Evolutionary conservation across 306 rosid species (phyloP).

Genomic region (Sophora flavescens): DNA sequence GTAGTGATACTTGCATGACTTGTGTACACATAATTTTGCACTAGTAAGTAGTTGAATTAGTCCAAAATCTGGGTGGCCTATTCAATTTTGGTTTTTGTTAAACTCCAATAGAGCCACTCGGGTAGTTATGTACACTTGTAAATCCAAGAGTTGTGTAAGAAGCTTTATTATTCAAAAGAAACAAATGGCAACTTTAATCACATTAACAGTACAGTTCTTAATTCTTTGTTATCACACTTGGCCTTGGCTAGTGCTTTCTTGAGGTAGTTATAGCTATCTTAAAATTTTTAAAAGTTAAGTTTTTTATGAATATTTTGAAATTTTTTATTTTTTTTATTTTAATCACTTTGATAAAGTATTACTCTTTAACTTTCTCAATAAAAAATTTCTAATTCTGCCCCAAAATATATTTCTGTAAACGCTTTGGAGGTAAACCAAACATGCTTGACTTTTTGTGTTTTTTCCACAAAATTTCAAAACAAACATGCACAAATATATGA

Average conservation of each 20-base stretch:
- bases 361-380: too few species aligned
- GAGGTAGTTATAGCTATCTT: too few species aligned
- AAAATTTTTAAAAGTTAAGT: too few species aligned
- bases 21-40: conserved; percentile 4
- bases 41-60: neutral
- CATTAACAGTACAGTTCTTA: neutral
- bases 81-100: neutral
- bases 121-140: neutral
- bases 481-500: too few species aligned
- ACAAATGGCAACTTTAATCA: neutral
- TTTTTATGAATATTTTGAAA: too few species aligned
- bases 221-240: neutral
- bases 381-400: too few species aligned
- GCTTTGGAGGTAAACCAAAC: too few species aligned
- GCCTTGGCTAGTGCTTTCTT: neutral
- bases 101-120: neutral
- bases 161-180: neutral
- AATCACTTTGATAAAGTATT: too few species aligned
- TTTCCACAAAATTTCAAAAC: too few species aligned
- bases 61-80: neutral
- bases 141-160: neutral
- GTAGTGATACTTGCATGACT: neutral
- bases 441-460: too few species aligned
- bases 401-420: too few species aligned
- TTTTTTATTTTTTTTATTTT: too few species aligned